Conservation (phyloP, 768 basidiomycete species). For the Cyclocybe cylindracea region DNA sequence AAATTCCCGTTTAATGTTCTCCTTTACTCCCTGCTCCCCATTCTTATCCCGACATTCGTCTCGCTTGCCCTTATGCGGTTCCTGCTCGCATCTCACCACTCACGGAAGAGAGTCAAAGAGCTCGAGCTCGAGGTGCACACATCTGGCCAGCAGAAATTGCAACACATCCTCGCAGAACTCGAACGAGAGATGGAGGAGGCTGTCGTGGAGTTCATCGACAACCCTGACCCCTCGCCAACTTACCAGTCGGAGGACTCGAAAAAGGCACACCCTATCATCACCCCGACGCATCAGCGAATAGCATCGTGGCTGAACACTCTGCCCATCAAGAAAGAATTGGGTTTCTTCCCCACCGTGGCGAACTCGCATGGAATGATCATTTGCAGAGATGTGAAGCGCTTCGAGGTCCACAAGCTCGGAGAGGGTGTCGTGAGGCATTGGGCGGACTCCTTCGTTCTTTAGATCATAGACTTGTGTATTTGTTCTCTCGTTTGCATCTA, state of each 20-base stretch:
- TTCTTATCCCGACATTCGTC: slow-evolving; percentile 63
- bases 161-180: slow-evolving; percentile 54
- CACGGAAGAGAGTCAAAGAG: slow-evolving; percentile 62
- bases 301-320: slow-evolving; percentile 64
- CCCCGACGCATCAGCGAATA: slow-evolving; percentile 57
- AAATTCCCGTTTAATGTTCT: slow-evolving; percentile 73
- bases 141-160: slow-evolving; percentile 44
- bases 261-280: slow-evolving; percentile 47
- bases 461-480: not conserved
- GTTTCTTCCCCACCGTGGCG: slow-evolving; percentile 55
- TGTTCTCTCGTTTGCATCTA: not conserved
- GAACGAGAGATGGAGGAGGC: slow-evolving; percentile 63
- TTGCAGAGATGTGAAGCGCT: slow-evolving; percentile 63
- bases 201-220: slow-evolving; percentile 61
- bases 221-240: slow-evolving; percentile 29
- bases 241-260: slow-evolving; percentile 18
- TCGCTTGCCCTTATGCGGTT: slow-evolving; percentile 58
- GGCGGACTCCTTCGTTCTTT: slow-evolving; percentile 58
- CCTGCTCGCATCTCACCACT: slow-evolving; percentile 55
- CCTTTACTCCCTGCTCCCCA: slow-evolving; percentile 56
- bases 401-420: slow-evolving; percentile 58
- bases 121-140: slow-evolving; percentile 59
- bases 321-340: slow-evolving; percentile 71
- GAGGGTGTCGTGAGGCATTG: slow-evolving; percentile 71
- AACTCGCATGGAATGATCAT: slow-evolving; percentile 78